Percentiles rank a stretch among this genome's conserved stretches.
These are phyloP conservation scores for Ascochyta rabiei DNA, from an alignment of 2,329 filamentous ascomycete species.

Conservation along the genomic window DNA sequence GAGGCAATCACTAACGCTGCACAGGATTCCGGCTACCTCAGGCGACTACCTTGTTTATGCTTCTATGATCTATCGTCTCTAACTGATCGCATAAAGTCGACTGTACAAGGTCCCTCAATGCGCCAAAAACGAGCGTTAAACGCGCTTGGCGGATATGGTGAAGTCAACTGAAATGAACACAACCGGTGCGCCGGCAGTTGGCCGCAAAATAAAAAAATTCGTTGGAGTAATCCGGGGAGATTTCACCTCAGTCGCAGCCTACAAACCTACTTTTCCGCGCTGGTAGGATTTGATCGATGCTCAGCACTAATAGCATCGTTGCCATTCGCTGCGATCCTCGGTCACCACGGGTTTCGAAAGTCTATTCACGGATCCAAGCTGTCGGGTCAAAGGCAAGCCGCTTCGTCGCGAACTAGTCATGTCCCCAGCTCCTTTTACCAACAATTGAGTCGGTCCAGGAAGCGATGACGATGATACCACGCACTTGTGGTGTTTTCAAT, in stretches of 20 bases:
- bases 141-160: conserved; percentile 4
- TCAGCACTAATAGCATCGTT: neutral
- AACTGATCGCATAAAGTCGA: neutral
- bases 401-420: conserved; percentile 2
- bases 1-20: neutral
- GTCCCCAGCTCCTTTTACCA: neutral
- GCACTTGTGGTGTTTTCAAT: neutral
- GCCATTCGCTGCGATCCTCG: neutral
- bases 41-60: neutral
- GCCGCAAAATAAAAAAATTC: neutral
- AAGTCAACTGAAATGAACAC: neutral
- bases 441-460: neutral
- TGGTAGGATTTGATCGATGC: neutral
- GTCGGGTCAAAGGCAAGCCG: conserved; percentile 13
- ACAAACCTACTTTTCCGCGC: neutral
- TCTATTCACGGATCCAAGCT: conserved; percentile 8
- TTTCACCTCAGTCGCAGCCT: neutral
- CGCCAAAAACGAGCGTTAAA: neutral
- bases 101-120: neutral
- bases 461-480: neutral
- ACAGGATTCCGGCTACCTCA: neutral
- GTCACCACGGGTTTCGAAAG: neutral
- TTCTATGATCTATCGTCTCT: neutral
- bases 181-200: neutral
- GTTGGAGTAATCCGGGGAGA: neutral